Base-by-base conservation (phyloP, 768 basidiomycete genomes). In the Serendipita sp. region DNA sequence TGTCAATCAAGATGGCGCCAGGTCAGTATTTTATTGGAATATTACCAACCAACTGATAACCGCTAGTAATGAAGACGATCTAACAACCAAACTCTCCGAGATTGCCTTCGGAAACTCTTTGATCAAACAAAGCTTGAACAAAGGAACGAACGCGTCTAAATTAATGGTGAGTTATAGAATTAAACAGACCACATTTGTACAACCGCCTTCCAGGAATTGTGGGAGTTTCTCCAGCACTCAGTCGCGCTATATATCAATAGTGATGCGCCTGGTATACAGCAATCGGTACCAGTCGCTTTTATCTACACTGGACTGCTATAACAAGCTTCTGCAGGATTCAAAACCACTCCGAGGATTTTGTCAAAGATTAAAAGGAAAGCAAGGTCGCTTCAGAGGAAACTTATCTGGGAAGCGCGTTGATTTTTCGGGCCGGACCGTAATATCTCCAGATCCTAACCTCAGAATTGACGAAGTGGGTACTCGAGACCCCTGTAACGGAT, bases 181-280 rank as follows among this genome's bases (percentile, higher is more conserved):
- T 63, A 44, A 45, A 44, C 36, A 45, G 55, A 4, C 63, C 50
- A 46, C 44, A 4, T 44, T 62, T 34, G 33, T 69, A 15, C 69
- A n/a, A 29, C 44, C 8, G 2, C 53, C 31, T 63, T 18, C 44
- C 64, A 93, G 91, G 94, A 93, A 81, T 86, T 95, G 82, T 99
- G 96, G 96, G 96, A 98, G 69, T 92, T 95, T 68, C 79, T 99
- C 1, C 92, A 96, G 70, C 80, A 94, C 58, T 87, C 87, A 15
- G 91, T 98, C 29, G 96, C 96, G 0, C 87, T 98, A 82, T 99
- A 98, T 73, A 87, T 99, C 77, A 98, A 98, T 75, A 95, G 95
- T 1, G 94, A 97, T 72, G 78, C 92, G 11, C 96, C 96, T 13
- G 96, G 96, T 46, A 85, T 98, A 10, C 88, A 87, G 2, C 85